Evolutionary conservation across 2,329 filamentous ascomycete species (phyloP).

Genomic region (Alternaria sp.): DNA sequence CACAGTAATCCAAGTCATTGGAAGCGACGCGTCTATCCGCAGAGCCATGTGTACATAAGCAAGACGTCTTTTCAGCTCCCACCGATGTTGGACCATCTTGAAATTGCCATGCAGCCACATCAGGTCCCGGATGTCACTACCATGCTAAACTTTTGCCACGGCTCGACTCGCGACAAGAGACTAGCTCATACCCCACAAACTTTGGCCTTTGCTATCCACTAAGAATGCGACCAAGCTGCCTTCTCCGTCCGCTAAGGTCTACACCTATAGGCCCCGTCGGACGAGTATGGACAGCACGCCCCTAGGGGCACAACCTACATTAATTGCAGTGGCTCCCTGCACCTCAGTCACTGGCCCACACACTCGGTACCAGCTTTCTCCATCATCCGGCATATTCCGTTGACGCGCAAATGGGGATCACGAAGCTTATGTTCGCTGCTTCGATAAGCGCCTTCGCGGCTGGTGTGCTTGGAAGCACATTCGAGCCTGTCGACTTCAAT

Average conservation of each 20-base stretch:
- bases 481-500: slow-evolving; percentile 31
- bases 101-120: background rate
- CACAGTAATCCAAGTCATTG: slow-evolving; percentile 8
- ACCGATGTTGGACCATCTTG: background rate
- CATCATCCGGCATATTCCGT: background rate
- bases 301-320: slow-evolving; percentile 7
- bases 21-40: slow-evolving; percentile 3
- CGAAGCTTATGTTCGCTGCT: slow-evolving; percentile 15
- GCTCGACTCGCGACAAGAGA: slow-evolving; percentile 1
- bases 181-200: slow-evolving; percentile 12
- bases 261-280: slow-evolving; percentile 2
- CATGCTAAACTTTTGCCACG: slow-evolving; percentile 8
- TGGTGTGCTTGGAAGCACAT: slow-evolving; percentile 11
- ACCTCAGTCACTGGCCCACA: slow-evolving; percentile 5
- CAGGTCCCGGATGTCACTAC: background rate
- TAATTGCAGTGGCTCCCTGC: slow-evolving; percentile 15
- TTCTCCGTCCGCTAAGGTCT: slow-evolving; percentile 1
- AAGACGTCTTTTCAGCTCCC: background rate
- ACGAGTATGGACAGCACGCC: slow-evolving; percentile 3
- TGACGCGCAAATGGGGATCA: slow-evolving; percentile 8
- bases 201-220: slow-evolving; percentile 4
- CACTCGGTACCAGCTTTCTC: slow-evolving; percentile 7
- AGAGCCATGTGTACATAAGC: background rate
- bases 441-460: slow-evolving; percentile 10
- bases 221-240: background rate